phyloP scores from a whole-genome alignment of 163 green algal species.

The Volvox carteri region DNA sequence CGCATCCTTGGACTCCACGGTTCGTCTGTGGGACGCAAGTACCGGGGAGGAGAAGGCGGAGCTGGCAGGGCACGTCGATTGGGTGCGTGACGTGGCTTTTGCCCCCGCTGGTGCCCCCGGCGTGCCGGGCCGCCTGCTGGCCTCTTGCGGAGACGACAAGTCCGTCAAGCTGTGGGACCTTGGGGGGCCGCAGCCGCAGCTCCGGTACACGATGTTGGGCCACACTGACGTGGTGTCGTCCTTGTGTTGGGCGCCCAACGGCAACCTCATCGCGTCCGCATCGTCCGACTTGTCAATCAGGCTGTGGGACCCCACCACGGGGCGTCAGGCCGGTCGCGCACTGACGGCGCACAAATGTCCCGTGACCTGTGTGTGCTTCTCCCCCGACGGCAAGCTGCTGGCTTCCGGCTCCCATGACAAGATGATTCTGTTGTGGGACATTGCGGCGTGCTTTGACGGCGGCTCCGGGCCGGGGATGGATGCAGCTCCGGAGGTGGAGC shows the following conservation, averaged over 20 bases:
- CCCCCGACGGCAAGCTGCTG: conserved; percentile 8
- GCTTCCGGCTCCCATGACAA: conserved; percentile 41
- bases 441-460: not conserved
- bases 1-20: conserved; percentile 20
- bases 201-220: conserved; percentile 8
- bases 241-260: conserved; percentile 22
- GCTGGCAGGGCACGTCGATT: conserved; percentile 45
- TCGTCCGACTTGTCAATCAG: conserved; percentile 37
- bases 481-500: not conserved
- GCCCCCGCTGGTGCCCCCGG: not conserved
- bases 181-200: too few species aligned
- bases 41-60: conserved; percentile 52
- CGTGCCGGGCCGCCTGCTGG: conserved; percentile 7
- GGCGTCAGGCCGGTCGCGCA: conserved; percentile 21
- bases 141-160: conserved; percentile 47
- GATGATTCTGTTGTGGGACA: conserved; percentile 45
- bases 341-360: conserved; percentile 50
- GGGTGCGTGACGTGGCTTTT: conserved; percentile 50
- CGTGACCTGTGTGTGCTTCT: conserved; percentile 46
- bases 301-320: conserved; percentile 33
- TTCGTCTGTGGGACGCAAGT: conserved; percentile 46
- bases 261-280: conserved; percentile 18
- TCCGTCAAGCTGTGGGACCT: conserved; percentile 54
- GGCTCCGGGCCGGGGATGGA: not conserved
- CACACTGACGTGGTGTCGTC: conserved; percentile 43